phyloP scores from a whole-genome alignment of 176 grass and related monocot species.

The Guadua angustifolia region DNA sequence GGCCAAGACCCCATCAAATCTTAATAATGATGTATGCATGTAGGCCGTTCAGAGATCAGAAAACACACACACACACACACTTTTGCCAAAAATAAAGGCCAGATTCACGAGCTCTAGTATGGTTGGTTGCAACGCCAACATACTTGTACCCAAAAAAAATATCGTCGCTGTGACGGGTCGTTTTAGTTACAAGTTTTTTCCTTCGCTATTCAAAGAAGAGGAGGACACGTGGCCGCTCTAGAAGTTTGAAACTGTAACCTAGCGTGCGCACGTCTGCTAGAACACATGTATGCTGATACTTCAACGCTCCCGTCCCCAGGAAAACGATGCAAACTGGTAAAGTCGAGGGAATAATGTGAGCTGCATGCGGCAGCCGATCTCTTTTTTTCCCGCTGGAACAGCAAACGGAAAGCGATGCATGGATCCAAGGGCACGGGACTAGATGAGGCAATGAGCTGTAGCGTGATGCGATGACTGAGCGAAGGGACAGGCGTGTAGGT shows the following conservation, averaged over 20 bases:
- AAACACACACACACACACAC: background rate
- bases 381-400: background rate
- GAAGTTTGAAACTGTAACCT: no score
- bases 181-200: background rate
- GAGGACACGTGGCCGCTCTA: background rate
- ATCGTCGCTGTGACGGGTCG: background rate
- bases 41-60: background rate
- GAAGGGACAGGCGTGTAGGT: background rate
- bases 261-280: background rate
- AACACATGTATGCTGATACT: no score
- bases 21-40: background rate
- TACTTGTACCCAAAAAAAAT: background rate
- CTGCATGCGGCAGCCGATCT: background rate
- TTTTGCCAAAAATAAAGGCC: background rate
- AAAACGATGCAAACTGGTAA: conserved; percentile 9
- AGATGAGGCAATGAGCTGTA: no score
- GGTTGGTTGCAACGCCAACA: background rate
- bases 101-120: conserved; percentile 15
- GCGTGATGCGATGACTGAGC: background rate
- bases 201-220: background rate
- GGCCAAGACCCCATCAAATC: background rate
- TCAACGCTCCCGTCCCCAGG: background rate
- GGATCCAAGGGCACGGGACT: background rate
- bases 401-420: background rate
- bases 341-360: background rate